Base-by-base conservation (phyloP, 176 grass and related monocot species). In the Oryza coarctata region DNA sequence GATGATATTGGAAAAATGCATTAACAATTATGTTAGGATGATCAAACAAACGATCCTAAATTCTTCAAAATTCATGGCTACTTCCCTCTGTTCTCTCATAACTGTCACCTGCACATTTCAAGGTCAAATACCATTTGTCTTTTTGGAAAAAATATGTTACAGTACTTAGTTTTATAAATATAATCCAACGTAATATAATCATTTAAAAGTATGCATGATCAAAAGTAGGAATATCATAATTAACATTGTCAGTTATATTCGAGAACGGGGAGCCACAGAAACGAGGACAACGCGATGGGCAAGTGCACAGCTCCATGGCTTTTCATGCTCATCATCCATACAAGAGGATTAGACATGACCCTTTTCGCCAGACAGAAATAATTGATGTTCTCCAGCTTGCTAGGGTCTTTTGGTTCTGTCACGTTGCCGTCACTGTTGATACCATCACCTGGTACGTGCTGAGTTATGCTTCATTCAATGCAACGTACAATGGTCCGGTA, bases 371-470 rank as follows among this genome's bases (percentile, higher is more conserved):
- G 50, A 71, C 39, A 79, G 44, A 71, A 76, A 70, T 50, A 77
- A 70, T 68, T 43, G 71, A 12, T 15, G 62, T 73, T 30, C 65
- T 72, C 47, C 36, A 12, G 60, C 61, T 74, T 4, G 15, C 1
- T 36, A 52, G 45, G 69, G 36, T 15, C 11, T 75, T 20, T 70
- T 20, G 25, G 82, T 65, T 70, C 70, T 3, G 71, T 85, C 87
- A 76, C 77, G 57, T 71, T 89, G 82, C 31, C 2, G 10, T 11
- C 40, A 85, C 77, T 89, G 77, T 76, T 84, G 63, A 62, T 69
- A 29, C 31, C 63, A 84, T 80, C 68, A 45, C 22, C 47, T 10
- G 23, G 73, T 71, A 52, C 34, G 4, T 18, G 35, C 36, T 82
- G 64, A 61, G 73, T 40, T 50, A 71, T 40, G 73, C 52, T 50